A percentile compares a stretch with the other conserved stretches of the same genome.
Evolutionary conservation across 371 early-diverging fungal species (phyloP).

Genomic region (Choanephora cucurbitarum): DNA sequence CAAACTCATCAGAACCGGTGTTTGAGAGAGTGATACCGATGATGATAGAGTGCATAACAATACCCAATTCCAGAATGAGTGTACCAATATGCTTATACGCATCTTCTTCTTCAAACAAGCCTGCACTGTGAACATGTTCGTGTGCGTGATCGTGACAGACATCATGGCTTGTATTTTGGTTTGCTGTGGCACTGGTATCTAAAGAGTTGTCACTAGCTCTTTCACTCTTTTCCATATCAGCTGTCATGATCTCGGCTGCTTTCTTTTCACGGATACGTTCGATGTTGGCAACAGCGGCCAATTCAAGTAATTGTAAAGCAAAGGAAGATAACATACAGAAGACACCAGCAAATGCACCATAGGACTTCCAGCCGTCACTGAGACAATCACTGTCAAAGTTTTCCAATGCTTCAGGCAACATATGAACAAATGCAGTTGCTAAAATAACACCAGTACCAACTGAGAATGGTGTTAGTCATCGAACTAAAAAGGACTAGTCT

Average conservation of each 20-base stretch:
- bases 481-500: no score
- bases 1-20: conserved; percentile 63
- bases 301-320: conserved; percentile 39
- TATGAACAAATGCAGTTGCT: conserved; percentile 80
- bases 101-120: conserved; percentile 43
- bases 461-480: conserved; percentile 4
- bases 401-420: conserved; percentile 48
- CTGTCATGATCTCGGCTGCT: conserved; percentile 4
- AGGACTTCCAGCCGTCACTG: conserved; percentile 35
- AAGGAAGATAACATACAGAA: conserved; percentile 47
- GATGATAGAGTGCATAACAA: conserved; percentile 85
- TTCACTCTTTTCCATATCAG: conserved; percentile 22
- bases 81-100: conserved; percentile 45
- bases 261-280: conserved; percentile 24
- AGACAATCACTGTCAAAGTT: conserved; percentile 45
- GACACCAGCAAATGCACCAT: conserved; percentile 43
- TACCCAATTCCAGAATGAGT: conserved; percentile 81
- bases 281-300: conserved; percentile 30
- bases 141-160: conserved; percentile 5
- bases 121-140: conserved; percentile 54
- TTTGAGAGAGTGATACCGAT: conserved; percentile 84
- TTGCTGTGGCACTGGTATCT: conserved; percentile 13
- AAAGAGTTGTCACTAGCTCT: conserved; percentile 5
- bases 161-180: conserved; percentile 1
- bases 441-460: conserved; percentile 83